Percentiles rank a stretch among this genome's conserved stretches.
Conservation (phyloP, 2,329 filamentous ascomycete genomes). For the Apiospora phragmitis region DNA sequence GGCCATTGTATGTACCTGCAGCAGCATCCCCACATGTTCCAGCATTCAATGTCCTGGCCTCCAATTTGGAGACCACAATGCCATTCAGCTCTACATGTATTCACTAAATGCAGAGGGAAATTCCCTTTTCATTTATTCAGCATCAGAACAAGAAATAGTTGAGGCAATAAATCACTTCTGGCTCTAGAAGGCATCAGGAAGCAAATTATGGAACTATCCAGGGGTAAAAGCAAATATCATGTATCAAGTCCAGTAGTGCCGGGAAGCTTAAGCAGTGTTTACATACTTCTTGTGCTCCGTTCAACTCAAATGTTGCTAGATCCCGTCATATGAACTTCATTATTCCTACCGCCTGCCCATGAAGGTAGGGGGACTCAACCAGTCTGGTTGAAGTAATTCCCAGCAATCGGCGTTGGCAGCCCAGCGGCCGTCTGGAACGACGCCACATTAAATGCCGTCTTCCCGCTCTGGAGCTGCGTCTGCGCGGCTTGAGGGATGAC, state of each 20-base stretch:
- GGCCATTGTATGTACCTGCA: background rate
- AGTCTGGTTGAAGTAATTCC: constrained; percentile 36
- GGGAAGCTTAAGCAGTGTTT: background rate
- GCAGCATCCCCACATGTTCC: background rate
- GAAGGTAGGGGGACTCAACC: constrained; percentile 18
- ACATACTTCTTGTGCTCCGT: background rate
- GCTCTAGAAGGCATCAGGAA: background rate
- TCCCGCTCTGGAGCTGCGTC: constrained; percentile 32
- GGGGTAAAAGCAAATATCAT: background rate
- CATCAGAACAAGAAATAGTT: background rate
- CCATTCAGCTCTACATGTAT: no score
- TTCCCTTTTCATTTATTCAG: background rate
- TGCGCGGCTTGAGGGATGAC: constrained; percentile 31
- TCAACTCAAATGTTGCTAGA: background rate
- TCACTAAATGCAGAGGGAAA: background rate
- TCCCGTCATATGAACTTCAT: background rate
- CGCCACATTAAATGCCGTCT: constrained; percentile 32
- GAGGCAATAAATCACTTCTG: background rate
- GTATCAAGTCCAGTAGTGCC: background rate
- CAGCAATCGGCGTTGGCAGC: constrained; percentile 29
- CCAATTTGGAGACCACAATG: no score
- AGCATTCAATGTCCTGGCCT: background rate
- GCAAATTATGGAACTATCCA: background rate
- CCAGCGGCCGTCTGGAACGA: constrained; percentile 32
- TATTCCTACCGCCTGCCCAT: background rate